These are phyloP conservation scores for Suillus subluteus DNA, from an alignment of 768 basidiomycete genomes.

Conservation along the genomic window DNA sequence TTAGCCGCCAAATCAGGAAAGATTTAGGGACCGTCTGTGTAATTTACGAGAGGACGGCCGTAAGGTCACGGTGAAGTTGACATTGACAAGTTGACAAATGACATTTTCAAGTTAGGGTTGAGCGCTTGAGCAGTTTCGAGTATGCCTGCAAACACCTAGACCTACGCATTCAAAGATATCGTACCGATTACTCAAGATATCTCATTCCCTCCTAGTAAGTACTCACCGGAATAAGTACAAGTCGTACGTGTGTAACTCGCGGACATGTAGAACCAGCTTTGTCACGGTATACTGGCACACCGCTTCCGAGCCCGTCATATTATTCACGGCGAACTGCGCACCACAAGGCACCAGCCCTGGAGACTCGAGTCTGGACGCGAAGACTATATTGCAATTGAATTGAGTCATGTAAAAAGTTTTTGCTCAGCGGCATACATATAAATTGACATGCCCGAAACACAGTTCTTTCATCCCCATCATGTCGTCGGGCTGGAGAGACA, in stretches of 20 bases:
- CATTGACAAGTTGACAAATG: too few relatives aligned
- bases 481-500: conserved; percentile 15
- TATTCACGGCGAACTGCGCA: neutral
- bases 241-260: neutral
- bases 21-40: too few relatives aligned
- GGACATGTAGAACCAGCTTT: neutral
- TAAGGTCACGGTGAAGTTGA: too few relatives aligned
- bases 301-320: too few relatives aligned
- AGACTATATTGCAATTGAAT: neutral
- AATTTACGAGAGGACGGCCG: too few relatives aligned
- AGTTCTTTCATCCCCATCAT: neutral
- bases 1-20: too few relatives aligned
- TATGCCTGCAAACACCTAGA: neutral
- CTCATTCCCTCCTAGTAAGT: too few relatives aligned
- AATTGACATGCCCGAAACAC: neutral
- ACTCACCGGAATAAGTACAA: neutral
- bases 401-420: neutral
- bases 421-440: neutral
- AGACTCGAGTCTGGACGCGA: neutral
- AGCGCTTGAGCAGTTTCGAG: too few relatives aligned
- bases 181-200: neutral
- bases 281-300: too few relatives aligned
- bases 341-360: too few relatives aligned
- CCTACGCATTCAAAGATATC: neutral
- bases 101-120: too few relatives aligned